Evolutionary conservation across 148 eudicot genomes (phyloP).

Genomic region (Chenopodium album): DNA sequence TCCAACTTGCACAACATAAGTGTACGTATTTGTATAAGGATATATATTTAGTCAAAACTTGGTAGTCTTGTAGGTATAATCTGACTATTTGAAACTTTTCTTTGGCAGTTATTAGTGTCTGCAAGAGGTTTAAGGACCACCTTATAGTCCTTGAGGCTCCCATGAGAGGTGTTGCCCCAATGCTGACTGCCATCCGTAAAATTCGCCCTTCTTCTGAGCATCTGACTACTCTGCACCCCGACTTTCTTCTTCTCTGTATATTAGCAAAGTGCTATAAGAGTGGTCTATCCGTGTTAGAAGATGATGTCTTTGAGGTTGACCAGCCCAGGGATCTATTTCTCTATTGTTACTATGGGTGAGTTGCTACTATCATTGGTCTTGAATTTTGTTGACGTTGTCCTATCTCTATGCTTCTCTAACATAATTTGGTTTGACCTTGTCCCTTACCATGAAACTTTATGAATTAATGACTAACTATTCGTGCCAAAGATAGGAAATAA

Average conservation of each 20-base stretch:
- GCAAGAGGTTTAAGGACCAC: conserved; percentile 82
- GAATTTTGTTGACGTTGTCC: neutral
- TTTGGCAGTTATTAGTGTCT: conserved; percentile 66
- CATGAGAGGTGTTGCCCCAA: conserved; percentile 76
- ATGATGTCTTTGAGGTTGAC: conserved; percentile 81
- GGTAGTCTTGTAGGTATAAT: neutral
- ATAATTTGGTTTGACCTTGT: neutral
- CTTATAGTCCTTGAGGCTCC: conserved; percentile 63
- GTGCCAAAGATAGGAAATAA: neutral
- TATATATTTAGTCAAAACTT: neutral
- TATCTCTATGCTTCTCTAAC: neutral
- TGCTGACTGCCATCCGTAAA: conserved; percentile 72
- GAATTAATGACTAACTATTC: neutral
- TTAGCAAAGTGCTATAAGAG: conserved; percentile 76
- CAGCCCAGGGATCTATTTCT: conserved; percentile 86
- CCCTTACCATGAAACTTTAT: neutral
- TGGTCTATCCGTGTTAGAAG: conserved; percentile 64
- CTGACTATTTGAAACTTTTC: conserved; percentile 7
- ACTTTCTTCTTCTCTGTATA: conserved; percentile 81
- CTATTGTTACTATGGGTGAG: conserved; percentile 92
- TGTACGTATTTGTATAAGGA: conserved; percentile 40
- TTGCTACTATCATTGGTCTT: conserved; percentile 2
- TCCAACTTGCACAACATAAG: conserved; percentile 79
- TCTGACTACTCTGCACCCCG: conserved; percentile 81
- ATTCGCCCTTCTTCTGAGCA: conserved; percentile 69